phyloP scores from a whole-genome alignment of 2,329 filamentous ascomycete genomes.

The Incumbomyces lentus region DNA sequence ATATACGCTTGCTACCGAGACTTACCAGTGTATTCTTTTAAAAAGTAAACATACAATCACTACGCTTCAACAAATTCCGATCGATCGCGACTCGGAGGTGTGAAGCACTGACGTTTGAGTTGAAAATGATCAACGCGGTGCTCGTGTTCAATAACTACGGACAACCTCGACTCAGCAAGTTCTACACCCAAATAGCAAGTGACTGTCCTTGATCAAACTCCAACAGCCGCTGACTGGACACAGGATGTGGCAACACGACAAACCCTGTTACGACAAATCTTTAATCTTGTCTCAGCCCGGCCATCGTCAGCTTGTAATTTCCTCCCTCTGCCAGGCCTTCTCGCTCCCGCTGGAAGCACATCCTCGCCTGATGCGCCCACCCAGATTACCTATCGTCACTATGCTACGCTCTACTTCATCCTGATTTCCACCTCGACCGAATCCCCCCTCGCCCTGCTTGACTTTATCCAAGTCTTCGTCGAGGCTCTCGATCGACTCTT shows the following conservation, averaged over 20 bases:
- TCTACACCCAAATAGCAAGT: constrained; percentile 87
- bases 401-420: constrained; percentile 97
- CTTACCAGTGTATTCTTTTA: too few species aligned
- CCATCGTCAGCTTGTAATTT: constrained; percentile 94
- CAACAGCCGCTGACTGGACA: neutral
- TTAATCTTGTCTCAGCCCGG: constrained; percentile 85
- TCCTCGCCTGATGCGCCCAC: constrained; percentile 64
- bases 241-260: constrained; percentile 97
- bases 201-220: neutral
- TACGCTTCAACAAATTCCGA: too few species aligned
- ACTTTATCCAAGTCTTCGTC: constrained; percentile 96
- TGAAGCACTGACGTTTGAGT: neutral
- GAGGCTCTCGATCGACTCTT: constrained; percentile 90
- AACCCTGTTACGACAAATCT: constrained; percentile 93
- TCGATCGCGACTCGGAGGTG: constrained; percentile 10
- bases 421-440: constrained; percentile 94
- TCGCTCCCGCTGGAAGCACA: constrained; percentile 43
- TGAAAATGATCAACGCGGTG: constrained; percentile 89
- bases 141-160: constrained; percentile 98
- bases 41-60: too few species aligned
- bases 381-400: constrained; percentile 94
- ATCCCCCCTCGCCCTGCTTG: constrained; percentile 86
- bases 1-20: too few species aligned
- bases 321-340: constrained; percentile 63
- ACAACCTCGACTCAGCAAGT: constrained; percentile 92